Conservation (phyloP, 225 moss, liverwort and hornwort genomes). For the Ulota crispa region DNA sequence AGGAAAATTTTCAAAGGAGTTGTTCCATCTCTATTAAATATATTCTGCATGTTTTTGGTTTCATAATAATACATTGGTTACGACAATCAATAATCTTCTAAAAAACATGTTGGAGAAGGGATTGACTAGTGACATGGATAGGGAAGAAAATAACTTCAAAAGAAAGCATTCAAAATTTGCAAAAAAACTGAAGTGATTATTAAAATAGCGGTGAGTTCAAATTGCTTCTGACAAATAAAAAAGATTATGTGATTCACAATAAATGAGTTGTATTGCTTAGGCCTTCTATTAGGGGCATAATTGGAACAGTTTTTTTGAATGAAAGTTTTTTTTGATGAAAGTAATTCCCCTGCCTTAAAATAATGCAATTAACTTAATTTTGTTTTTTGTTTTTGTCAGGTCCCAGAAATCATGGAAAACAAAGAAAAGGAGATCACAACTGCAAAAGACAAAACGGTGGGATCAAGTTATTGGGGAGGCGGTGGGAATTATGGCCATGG, state of each 20-base stretch:
- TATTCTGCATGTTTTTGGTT: no score
- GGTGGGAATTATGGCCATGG: not conserved
- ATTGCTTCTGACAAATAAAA: not conserved
- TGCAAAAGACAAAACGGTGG: not conserved
- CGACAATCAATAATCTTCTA: not conserved
- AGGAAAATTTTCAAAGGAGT: no score
- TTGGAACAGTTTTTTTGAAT: fast-evolving
- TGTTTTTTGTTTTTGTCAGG: not conserved
- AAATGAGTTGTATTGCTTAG: no score
- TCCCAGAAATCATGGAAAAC: not conserved
- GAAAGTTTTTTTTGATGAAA: no score
- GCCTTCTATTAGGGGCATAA: not conserved
- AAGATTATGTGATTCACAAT: no score
- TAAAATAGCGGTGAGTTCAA: no score
- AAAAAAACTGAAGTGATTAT: no score
- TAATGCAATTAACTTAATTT: not conserved
- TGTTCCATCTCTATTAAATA: no score
- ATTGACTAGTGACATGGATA: not conserved
- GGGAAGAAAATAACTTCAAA: not conserved
- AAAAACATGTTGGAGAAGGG: not conserved
- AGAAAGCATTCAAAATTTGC: not conserved
- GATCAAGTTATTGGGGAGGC: not conserved
- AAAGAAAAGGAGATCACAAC: not conserved
- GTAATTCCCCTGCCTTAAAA: no score
- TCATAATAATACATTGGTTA: no score